Evolutionary conservation across 805 yeast genomes (phyloP).

Genomic region (Pichia occidentalis): DNA sequence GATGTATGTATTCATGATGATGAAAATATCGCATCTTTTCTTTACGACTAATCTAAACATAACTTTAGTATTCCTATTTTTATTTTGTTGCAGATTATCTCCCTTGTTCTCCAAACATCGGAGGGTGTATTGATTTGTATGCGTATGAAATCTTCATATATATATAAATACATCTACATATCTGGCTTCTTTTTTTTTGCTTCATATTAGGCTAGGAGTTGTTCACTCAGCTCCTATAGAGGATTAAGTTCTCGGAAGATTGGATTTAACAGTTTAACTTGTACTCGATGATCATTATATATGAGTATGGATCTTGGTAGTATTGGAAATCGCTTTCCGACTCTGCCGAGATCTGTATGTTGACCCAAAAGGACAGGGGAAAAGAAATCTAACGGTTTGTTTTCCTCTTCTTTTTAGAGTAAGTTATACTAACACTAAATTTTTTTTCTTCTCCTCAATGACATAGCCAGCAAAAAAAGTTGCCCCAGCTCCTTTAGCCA

Average conservation of each 20-base stretch:
- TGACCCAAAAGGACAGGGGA: constrained; percentile 9
- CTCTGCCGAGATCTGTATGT: no score
- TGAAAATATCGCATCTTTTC: no score
- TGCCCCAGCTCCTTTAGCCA: constrained; percentile 97
- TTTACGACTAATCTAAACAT: no score
- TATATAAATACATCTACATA: constrained; percentile 8
- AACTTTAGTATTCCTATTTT: no score
- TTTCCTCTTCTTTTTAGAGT: constrained; percentile 15
- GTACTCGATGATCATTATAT: constrained; percentile 25
- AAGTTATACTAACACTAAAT: constrained; percentile 20
- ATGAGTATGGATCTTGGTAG: not conserved
- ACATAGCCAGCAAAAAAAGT: constrained; percentile 60
- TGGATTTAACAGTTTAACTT: constrained; percentile 10
- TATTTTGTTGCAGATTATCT: no score
- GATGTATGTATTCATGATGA: no score
- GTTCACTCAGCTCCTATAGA: constrained; percentile 15
- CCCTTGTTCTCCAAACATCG: no score
- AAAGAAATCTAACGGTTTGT: not conserved
- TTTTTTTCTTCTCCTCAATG: constrained; percentile 28
- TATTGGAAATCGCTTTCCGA: no score
- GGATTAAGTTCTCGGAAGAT: constrained; percentile 20
- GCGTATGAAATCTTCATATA: no score
- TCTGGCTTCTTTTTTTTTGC: constrained; percentile 11
- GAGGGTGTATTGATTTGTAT: no score
- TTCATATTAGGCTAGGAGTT: constrained; percentile 8